phyloP scores from a whole-genome alignment of 108 stramenopile genomes.

The Chaetoceros tenuissimus region DNA sequence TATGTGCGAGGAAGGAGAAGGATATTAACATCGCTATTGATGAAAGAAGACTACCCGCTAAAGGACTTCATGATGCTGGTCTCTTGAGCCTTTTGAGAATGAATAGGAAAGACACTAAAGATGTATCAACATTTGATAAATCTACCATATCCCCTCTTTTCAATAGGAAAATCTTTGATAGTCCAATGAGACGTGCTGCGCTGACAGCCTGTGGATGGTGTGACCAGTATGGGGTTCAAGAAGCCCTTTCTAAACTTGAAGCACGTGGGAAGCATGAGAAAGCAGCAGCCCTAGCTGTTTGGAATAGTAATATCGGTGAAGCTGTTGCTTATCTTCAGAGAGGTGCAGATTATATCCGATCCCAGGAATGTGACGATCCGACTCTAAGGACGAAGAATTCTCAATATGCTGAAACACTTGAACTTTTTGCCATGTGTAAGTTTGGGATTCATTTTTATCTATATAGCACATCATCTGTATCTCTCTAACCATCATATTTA shows the following conservation, averaged over 20 bases:
- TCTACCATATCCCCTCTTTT: slow-evolving; percentile 39
- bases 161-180: slow-evolving; percentile 50
- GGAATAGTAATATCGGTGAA: slow-evolving; percentile 64
- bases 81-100: slow-evolving; percentile 39
- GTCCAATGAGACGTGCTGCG: slow-evolving; percentile 40
- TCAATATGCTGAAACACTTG: slow-evolving; percentile 57
- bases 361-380: not conserved
- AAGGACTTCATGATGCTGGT: slow-evolving; percentile 56
- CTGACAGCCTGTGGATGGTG: slow-evolving; percentile 61
- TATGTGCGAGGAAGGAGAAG: slow-evolving; percentile 25
- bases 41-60: slow-evolving; percentile 28
- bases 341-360: slow-evolving; percentile 34
- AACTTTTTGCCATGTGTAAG: slow-evolving; percentile 58
- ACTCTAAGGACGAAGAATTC: not conserved
- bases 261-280: slow-evolving; percentile 56
- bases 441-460: not conserved
- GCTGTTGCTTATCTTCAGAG: slow-evolving; percentile 59
- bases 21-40: slow-evolving; percentile 12
- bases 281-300: slow-evolving; percentile 67
- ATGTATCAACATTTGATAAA: slow-evolving; percentile 16
- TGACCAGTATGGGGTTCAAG: slow-evolving; percentile 30
- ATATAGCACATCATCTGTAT: not conserved
- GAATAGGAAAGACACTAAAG: slow-evolving; percentile 22
- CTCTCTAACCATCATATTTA: not conserved
- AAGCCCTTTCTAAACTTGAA: slow-evolving; percentile 57